Conservation (phyloP, 2,329 filamentous ascomycete species). For the Trichoderma asperellum region DNA sequence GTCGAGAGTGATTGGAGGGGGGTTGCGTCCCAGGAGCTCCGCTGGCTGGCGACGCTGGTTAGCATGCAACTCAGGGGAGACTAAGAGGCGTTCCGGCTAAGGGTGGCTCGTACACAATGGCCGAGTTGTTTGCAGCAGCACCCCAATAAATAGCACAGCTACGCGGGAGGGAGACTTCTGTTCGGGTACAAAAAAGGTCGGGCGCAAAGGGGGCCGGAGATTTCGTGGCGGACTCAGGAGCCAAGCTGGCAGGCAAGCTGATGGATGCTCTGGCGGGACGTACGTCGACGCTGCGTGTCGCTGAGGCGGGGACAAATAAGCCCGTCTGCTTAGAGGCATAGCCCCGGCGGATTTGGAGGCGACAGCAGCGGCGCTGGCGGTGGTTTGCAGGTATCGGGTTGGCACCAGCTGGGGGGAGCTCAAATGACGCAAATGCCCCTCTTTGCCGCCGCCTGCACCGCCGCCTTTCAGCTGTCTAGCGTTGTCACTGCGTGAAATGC, state of each 20-base stretch:
- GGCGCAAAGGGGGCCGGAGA: conserved; percentile 21
- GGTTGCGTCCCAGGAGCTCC: conserved; percentile 36
- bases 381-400: conserved; percentile 26
- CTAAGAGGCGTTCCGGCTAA: not conserved
- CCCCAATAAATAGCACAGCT: conserved; percentile 27
- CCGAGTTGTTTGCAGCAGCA: not conserved
- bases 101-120: conserved; percentile 6
- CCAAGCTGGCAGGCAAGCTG: conserved; percentile 26
- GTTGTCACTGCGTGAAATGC: not conserved
- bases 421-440: conserved; percentile 36
- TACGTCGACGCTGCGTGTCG: conserved; percentile 32
- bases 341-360: conserved; percentile 1
- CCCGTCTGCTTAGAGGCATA: conserved; percentile 26
- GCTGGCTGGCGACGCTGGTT: conserved; percentile 15
- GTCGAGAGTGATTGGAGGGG: conserved; percentile 33
- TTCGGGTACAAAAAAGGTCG: conserved; percentile 3
- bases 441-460: conserved; percentile 11
- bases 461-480: conserved; percentile 13
- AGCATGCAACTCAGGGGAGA: conserved; percentile 17
- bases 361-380: not conserved
- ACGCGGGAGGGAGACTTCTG: not conserved
- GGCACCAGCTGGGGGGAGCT: conserved; percentile 11
- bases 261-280: conserved; percentile 30
- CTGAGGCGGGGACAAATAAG: conserved; percentile 27
- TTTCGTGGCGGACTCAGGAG: conserved; percentile 24